Evolutionary conservation across 2,329 filamentous ascomycete genomes (phyloP).

Genomic region (Verruconis gallopava): DNA sequence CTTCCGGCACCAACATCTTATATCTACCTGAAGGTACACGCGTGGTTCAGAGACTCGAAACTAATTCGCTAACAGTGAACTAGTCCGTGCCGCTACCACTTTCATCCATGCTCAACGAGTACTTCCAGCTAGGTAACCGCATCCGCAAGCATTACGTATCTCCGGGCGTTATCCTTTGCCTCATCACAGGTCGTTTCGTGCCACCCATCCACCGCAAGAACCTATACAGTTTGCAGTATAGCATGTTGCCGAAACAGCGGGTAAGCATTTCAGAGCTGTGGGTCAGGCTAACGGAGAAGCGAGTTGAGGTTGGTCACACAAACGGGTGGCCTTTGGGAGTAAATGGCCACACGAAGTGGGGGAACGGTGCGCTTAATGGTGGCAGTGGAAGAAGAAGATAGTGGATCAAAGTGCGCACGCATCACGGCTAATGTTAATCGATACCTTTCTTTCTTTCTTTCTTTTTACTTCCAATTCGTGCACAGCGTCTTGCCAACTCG

Average conservation of each 20-base stretch:
- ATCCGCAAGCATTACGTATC: constrained; percentile 93
- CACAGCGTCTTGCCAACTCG: no score
- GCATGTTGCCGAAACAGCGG: constrained; percentile 78
- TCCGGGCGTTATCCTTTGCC: constrained; percentile 72
- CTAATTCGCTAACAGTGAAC: neutral
- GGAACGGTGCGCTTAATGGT: neutral
- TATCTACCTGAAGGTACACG: constrained; percentile 66
- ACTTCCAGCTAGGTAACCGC: constrained; percentile 85
- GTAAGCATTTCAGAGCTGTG: constrained; percentile 79
- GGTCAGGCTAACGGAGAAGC: constrained; percentile 40
- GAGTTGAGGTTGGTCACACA: neutral
- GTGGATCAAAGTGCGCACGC: no score
- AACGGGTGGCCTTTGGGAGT: neutral
- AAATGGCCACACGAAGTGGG: neutral
- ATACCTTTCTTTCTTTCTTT: no score
- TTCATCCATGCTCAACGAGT: constrained; percentile 91
- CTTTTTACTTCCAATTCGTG: no score
- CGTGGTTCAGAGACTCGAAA: constrained; percentile 7
- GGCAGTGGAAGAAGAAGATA: neutral
- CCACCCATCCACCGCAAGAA: constrained; percentile 91
- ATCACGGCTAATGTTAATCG: no score
- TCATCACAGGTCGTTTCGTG: constrained; percentile 82
- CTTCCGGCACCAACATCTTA: constrained; percentile 58
- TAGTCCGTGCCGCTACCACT: constrained; percentile 82
- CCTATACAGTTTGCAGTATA: constrained; percentile 92